phyloP scores from a whole-genome alignment of 495 filamentous ascomycete species.

The Daldinia decipiens region DNA sequence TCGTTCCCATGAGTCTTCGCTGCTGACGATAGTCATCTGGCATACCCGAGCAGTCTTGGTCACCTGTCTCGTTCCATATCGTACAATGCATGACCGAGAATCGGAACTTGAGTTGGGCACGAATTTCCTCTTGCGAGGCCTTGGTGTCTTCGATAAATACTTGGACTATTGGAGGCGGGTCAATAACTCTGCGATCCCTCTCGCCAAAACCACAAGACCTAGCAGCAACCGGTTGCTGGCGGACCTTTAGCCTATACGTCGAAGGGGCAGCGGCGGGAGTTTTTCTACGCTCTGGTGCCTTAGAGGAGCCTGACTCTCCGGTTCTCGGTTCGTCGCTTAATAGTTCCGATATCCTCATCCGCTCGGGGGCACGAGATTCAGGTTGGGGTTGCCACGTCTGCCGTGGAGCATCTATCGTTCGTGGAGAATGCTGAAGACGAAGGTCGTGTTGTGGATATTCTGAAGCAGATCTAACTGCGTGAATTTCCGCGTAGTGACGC shows the following conservation, averaged over 20 bases:
- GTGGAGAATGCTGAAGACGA: conserved; percentile 32
- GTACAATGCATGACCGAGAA: conserved; percentile 88
- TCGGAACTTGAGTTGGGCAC: conserved; percentile 72
- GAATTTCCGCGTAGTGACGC: conserved; percentile 27
- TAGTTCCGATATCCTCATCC: conserved; percentile 59
- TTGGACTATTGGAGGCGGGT: conserved; percentile 94
- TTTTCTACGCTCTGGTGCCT: conserved; percentile 38
- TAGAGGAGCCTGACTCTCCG: conserved; percentile 41
- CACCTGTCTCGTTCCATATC: conserved; percentile 70
- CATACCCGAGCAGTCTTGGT: conserved; percentile 69
- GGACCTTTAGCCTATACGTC: conserved; percentile 68
- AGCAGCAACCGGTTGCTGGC: conserved; percentile 90
- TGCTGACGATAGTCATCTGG: conserved; percentile 67
- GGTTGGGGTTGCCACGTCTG: conserved; percentile 39
- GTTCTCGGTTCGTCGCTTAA: conserved; percentile 49
- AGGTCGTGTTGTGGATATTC: conserved; percentile 37
- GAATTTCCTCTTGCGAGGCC: conserved; percentile 62
- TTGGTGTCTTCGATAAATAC: conserved; percentile 76
- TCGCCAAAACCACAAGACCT: conserved; percentile 95
- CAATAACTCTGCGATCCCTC: conserved; percentile 90
- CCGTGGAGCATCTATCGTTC: conserved; percentile 25
- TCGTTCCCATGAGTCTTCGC: conserved; percentile 79
- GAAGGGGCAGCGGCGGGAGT: conserved; percentile 28
- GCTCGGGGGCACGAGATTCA: conserved; percentile 46
- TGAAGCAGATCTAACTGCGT: conserved; percentile 29